Evolutionary conservation across 2,329 filamentous ascomycete species (phyloP), one percentile per base, ranked within the genome.

Genomic region (Anthostomella pinea): DNA sequence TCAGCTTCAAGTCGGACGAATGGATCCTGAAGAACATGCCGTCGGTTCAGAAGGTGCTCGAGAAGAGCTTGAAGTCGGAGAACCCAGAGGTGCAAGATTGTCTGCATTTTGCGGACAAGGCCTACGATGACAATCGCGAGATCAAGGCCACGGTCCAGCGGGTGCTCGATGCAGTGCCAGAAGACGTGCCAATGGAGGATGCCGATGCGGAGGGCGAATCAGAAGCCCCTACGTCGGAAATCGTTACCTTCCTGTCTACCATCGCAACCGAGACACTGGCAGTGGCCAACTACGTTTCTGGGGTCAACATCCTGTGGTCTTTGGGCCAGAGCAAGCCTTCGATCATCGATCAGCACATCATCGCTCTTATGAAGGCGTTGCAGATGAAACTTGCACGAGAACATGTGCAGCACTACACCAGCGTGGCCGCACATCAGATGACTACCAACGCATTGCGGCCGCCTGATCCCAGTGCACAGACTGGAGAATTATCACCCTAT

Each of bases 1-100:
- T 97, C 41, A 88, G 93, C 52, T 82, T 84, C 45, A 94, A 95
- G 62, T 72, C 86, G 0, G 83, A 95, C 54, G 87, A 95, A 3
- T 98, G 93, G 93, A 83, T 97, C 23, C 67, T 89, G 34, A 80
- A 81, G 53, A 87, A 88, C 47, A 76, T 95, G 52, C 65, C 83
- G 0, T 71, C 81, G 18, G 73, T 97, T 18, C 88, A 96, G 60
- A 95, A 88, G 58, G 79, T 97, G 9, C 66, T 97, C 10, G 90
- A 96, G 46, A 96, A 95, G 66, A 81, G 86, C 9, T 67, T 98
- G 35, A 87, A 86, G 53, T 91, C 83, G 3, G 91, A 97, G 49
- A 86, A 90, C 47, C 79, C 88, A 0, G 93, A 98, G 57, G 81
- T 98, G 7, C 94, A 98, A 53, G 91, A 97, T 56, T 95, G 87